Percentiles rank a stretch among this genome's conserved stretches.
Evolutionary conservation across 306 rosid species (phyloP).

Genomic region (Begonia peltatifolia): DNA sequence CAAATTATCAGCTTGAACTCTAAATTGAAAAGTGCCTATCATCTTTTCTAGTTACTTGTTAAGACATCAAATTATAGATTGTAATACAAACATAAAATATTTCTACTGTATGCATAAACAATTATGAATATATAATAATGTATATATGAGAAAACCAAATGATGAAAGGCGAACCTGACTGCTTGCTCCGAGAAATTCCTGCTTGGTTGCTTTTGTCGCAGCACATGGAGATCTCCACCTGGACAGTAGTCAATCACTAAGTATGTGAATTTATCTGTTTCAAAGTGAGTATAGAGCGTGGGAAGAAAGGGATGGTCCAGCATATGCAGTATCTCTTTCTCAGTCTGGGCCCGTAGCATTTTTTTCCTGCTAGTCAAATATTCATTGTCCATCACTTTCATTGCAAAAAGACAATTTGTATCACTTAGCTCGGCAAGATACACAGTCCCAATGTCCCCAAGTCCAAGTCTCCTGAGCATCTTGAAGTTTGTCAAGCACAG

Average conservation of each 20-base stretch:
- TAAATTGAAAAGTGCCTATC: too few relatives aligned
- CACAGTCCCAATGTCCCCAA: constrained; percentile 96
- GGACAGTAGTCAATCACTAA: constrained; percentile 94
- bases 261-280: constrained; percentile 72
- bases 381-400: constrained; percentile 92
- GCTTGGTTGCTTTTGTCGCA: constrained; percentile 78
- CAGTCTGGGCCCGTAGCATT: constrained; percentile 84
- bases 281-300: constrained; percentile 60
- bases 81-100: too few relatives aligned
- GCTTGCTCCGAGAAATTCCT: constrained; percentile 82
- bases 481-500: constrained; percentile 65
- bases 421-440: constrained; percentile 83
- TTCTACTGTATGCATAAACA: too few relatives aligned
- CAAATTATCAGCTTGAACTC: too few relatives aligned
- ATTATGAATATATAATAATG: too few relatives aligned
- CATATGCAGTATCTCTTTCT: constrained; percentile 81
- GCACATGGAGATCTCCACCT: constrained; percentile 88
- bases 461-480: constrained; percentile 70
- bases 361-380: constrained; percentile 69
- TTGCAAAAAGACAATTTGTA: constrained; percentile 64
- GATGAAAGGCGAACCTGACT: constrained; percentile 35
- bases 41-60: too few relatives aligned
- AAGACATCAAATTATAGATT: too few relatives aligned
- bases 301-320: constrained; percentile 98
- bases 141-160: too few relatives aligned